Base-by-base conservation (phyloP, 352 stramenopile genomes). In the Phytophthora litchii region DNA sequence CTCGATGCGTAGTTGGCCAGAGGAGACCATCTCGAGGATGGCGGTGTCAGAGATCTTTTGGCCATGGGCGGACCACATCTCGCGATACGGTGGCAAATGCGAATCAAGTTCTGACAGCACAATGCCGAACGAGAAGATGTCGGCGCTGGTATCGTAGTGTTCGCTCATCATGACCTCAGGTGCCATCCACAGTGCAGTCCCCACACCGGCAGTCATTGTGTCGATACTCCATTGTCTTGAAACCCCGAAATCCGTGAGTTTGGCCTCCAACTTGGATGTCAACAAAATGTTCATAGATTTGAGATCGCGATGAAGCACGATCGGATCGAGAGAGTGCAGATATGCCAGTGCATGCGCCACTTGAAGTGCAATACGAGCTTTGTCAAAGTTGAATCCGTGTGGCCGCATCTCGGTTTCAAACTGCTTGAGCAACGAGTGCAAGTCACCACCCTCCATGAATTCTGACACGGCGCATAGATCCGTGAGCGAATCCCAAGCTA, bases 401-500 rank as follows among this genome's bases (percentile, higher is more conserved):
- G 52, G 10, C 29, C 29, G 6, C 29, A 11, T 34, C 29, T 34
- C 29, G 29, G 29, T 11, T 7, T 0, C 50, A 60, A 38, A 38
- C 1, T 35, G 45, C 17, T 72, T 67, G 29, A 34, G 29, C 10
- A 34, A 12, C 10, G 29, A 34, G 29, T 34, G 64, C 32, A 83
- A 42, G 46, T 83, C 71, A 4, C 71, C 64, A 10, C 58, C 45
- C 20, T 70, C 57, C 71, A 83, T 79, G 47, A 77, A 77, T 55
- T 81, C 71, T 0, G 60, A 70, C 36, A 83, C 54, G 17, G 58
- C 71, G 25, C 62, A 66, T 3, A 83, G 40, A 29, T 83, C 60
- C 21, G 61, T 75, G 13, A 77, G 60, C 10, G 71, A 76, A 19
- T 75, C 61, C 69, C 71, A 83, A 6, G 74, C 71, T 20, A 83